Conservation (phyloP, 2,329 filamentous ascomycete species). For the Thielaviopsis populi region DNA sequence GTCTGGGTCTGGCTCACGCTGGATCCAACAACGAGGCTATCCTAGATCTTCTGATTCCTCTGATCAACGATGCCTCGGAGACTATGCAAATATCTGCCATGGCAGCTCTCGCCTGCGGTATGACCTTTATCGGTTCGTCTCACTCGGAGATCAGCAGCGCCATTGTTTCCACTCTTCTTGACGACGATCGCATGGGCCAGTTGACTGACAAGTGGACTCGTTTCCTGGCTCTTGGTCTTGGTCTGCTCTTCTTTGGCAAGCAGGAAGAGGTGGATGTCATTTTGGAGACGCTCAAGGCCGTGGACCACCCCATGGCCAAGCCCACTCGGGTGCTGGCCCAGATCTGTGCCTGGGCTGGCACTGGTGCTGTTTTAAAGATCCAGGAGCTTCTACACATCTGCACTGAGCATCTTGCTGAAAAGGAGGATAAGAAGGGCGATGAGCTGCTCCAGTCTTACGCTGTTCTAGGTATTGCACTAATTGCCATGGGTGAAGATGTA, state of each 20-base stretch:
- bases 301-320: slow-evolving; percentile 93
- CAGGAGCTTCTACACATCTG: slow-evolving; percentile 96
- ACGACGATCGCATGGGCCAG: slow-evolving; percentile 80
- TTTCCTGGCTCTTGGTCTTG: slow-evolving; percentile 87
- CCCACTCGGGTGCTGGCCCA: slow-evolving; percentile 89
- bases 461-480: slow-evolving; percentile 81
- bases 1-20: slow-evolving; percentile 83
- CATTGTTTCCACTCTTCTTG: slow-evolving; percentile 81
- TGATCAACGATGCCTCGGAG: slow-evolving; percentile 67
- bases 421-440: slow-evolving; percentile 87
- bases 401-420: slow-evolving; percentile 91
- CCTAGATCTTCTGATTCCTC: slow-evolving; percentile 70
- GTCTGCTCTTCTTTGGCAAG: slow-evolving; percentile 84
- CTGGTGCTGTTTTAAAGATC: slow-evolving; percentile 89
- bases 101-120: slow-evolving; percentile 77
- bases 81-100: slow-evolving; percentile 96
- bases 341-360: slow-evolving; percentile 96
- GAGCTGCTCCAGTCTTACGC: slow-evolving; percentile 93
- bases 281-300: slow-evolving; percentile 87
- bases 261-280: slow-evolving; percentile 99
- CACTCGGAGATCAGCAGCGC: slow-evolving; percentile 83
- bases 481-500: slow-evolving; percentile 96
- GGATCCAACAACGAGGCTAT: slow-evolving; percentile 85
- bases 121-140: slow-evolving; percentile 86
- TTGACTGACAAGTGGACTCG: slow-evolving; percentile 97